A percentile compares a stretch with the other conserved stretches of the same genome.
phyloP scores from a whole-genome alignment of 345 rosid genomes.

The Euphorbia peplus region DNA sequence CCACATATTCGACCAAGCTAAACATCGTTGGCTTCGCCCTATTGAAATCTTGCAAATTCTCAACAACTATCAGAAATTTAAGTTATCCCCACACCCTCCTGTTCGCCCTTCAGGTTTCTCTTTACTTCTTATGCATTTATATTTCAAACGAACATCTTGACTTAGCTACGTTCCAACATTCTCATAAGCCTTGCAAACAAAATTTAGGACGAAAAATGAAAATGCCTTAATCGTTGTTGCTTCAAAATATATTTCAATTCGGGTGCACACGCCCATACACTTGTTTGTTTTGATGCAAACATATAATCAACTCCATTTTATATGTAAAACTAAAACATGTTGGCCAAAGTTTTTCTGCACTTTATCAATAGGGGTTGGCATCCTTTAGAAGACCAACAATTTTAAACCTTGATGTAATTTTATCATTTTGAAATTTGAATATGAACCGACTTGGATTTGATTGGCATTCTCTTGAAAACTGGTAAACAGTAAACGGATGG shows the following conservation, averaged over 20 bases:
- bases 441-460: no score
- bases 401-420: no score
- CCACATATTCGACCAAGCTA: slow-evolving; percentile 28
- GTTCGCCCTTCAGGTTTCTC: slow-evolving; percentile 47
- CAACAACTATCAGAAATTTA: slow-evolving; percentile 39
- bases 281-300: neutral
- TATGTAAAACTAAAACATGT: no score
- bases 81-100: slow-evolving; percentile 42
- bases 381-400: no score
- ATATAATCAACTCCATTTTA: no score
- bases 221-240: neutral
- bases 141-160: no score
- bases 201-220: neutral
- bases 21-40: slow-evolving; percentile 64
- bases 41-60: slow-evolving; percentile 57
- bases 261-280: neutral
- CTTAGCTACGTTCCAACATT: neutral
- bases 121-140: neutral
- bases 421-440: no score
- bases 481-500: neutral
- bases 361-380: no score
- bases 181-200: neutral
- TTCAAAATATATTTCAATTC: neutral
- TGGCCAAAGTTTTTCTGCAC: no score
- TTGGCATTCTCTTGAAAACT: neutral